Conservation (phyloP, 2,329 filamentous ascomycete genomes). For the Aspergillus japonicus region DNA sequence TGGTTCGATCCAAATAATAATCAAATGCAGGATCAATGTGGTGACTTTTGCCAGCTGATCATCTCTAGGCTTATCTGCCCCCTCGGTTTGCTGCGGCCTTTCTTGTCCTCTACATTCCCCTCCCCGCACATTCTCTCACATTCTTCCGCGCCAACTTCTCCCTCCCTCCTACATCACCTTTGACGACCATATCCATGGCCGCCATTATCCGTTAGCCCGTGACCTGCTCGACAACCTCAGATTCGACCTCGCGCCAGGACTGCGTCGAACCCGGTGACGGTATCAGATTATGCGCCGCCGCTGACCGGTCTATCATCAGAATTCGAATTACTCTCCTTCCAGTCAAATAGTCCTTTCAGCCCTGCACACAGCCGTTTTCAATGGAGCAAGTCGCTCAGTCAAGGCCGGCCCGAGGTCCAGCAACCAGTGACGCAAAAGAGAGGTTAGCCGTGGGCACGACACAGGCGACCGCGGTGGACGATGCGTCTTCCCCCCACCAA, state of each 20-base stretch:
- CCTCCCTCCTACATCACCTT: neutral
- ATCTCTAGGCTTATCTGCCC: neutral
- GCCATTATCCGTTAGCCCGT: slow-evolving; percentile 32
- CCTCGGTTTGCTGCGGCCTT: neutral
- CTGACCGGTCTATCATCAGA: slow-evolving; percentile 16
- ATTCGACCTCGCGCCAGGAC: slow-evolving; percentile 10
- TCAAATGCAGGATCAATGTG: no score
- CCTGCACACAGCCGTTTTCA: slow-evolving; percentile 21
- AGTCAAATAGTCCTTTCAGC: slow-evolving; percentile 16
- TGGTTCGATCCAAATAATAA: no score
- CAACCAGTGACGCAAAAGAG: slow-evolving; percentile 19
- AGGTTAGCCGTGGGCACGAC: slow-evolving; percentile 17
- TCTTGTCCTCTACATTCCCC: neutral
- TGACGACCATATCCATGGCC: slow-evolving; percentile 20
- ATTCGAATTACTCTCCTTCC: slow-evolving; percentile 11
- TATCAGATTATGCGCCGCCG: slow-evolving; percentile 31
- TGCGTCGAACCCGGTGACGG: slow-evolving; percentile 27
- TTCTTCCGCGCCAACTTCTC: slow-evolving; percentile 5
- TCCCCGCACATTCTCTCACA: neutral
- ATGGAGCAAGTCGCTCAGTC: slow-evolving; percentile 35
- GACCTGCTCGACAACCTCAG: slow-evolving; percentile 18
- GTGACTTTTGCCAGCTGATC: neutral
- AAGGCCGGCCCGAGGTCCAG: slow-evolving; percentile 20
- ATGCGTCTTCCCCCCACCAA: slow-evolving; percentile 12
- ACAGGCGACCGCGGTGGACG: slow-evolving; percentile 17